Evolutionary conservation across 305 asterid genomes (phyloP).

Genomic region (Fraxinus greggii): DNA sequence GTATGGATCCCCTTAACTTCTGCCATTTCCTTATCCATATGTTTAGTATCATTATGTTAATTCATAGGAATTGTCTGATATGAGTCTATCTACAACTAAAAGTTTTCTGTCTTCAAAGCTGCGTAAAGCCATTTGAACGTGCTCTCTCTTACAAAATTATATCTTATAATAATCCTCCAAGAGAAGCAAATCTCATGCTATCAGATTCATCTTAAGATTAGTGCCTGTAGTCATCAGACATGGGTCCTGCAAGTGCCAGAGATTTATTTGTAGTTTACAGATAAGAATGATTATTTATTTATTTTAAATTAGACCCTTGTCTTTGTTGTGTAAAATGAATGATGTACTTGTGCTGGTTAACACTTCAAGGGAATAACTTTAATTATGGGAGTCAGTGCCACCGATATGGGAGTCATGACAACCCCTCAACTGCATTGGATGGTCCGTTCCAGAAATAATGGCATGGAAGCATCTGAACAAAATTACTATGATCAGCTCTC

Average conservation of each 20-base stretch:
- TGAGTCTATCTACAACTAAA: not conserved
- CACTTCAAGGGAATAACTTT: constrained; percentile 62
- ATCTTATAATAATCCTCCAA: constrained; percentile 5
- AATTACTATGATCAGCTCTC: constrained; percentile 63
- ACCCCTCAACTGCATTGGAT: constrained; percentile 97
- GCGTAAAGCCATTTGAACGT: constrained; percentile 9
- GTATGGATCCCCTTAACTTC: constrained; percentile 35
- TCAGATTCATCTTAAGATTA: not conserved
- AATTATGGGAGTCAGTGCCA: constrained; percentile 52
- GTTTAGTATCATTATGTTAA: not conserved
- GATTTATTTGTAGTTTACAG: not conserved
- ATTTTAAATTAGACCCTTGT: not conserved
- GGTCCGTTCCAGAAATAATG: constrained; percentile 77
- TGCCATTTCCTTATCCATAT: constrained; percentile 3
- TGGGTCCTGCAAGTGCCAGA: constrained; percentile 7
- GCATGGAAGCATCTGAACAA: constrained; percentile 63
- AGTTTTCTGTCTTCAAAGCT: constrained; percentile 16
- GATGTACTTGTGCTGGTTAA: constrained; percentile 18
- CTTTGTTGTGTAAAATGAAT: constrained; percentile 7
- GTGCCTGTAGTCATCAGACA: constrained; percentile 1
- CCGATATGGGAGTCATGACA: constrained; percentile 70
- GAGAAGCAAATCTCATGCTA: not conserved
- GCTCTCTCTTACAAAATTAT: constrained; percentile 7
- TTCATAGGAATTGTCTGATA: not conserved
- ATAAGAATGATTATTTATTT: not conserved